Percentiles rank a stretch among this genome's conserved stretches.
Conservation (phyloP, 331 rosid species). For the Telfairia occidentalis region DNA sequence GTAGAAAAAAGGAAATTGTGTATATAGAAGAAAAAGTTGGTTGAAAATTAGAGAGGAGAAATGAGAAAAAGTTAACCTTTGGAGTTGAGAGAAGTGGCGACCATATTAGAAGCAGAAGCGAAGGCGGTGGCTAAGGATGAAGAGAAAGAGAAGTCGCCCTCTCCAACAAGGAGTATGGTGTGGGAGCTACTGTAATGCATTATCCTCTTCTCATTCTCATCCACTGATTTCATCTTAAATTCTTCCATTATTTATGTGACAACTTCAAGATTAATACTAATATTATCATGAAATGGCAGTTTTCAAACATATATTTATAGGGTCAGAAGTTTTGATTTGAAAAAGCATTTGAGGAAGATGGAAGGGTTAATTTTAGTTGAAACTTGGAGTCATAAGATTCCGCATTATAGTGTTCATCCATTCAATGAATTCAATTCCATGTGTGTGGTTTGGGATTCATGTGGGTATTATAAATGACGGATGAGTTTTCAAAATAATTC, state of each 20-base stretch:
- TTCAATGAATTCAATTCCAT: too few relatives aligned
- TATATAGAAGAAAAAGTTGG: neutral
- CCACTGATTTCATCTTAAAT: neutral
- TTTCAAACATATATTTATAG: neutral
- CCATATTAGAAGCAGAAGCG: constrained; percentile 18
- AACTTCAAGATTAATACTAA: too few relatives aligned
- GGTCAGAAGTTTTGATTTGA: neutral
- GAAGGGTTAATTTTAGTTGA: neutral
- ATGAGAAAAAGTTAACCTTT: constrained; percentile 9
- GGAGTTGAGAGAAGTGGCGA: constrained; percentile 26
- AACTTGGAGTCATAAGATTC: too few relatives aligned
- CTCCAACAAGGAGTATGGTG: constrained; percentile 29
- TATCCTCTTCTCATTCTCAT: neutral
- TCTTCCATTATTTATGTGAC: neutral
- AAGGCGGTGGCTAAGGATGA: constrained; percentile 24
- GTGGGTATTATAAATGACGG: too few relatives aligned
- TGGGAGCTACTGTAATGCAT: constrained; percentile 21
- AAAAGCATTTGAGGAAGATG: neutral
- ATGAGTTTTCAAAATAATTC: too few relatives aligned
- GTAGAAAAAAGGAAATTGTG: neutral
- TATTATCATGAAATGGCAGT: neutral
- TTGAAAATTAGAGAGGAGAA: too few relatives aligned
- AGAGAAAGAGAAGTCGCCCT: constrained; percentile 31
- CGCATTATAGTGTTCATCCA: too few relatives aligned
- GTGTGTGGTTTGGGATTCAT: too few relatives aligned